phyloP scores from a whole-genome alignment of 2,329 filamentous ascomycete species.

The Trichophyton benhamiae region DNA sequence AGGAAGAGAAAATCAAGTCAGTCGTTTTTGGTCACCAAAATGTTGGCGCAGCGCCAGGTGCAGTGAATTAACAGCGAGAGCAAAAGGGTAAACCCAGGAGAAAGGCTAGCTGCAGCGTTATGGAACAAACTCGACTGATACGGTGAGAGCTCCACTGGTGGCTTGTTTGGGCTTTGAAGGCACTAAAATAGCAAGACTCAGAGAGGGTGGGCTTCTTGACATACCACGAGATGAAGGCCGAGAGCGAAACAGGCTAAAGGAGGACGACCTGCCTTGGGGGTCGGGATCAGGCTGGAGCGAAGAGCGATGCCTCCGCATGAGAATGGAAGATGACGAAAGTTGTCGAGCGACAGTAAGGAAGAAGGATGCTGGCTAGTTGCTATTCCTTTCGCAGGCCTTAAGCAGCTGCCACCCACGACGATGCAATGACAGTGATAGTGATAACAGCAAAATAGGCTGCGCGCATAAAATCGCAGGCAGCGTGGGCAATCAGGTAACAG shows the following conservation, averaged over 20 bases:
- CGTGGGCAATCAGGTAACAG: background rate
- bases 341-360: background rate
- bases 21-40: background rate
- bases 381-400: background rate
- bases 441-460: background rate
- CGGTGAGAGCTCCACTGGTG: slow-evolving; percentile 1
- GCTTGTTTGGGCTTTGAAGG: slow-evolving; percentile 2
- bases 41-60: slow-evolving; percentile 2
- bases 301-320: slow-evolving; percentile 5
- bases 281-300: slow-evolving; percentile 4
- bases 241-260: slow-evolving; percentile 5
- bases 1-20: slow-evolving; percentile 8
- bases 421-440: background rate
- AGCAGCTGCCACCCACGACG: background rate
- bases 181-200: background rate
- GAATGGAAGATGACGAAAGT: background rate
- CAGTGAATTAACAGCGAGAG: slow-evolving; percentile 10
- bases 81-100: slow-evolving; percentile 1
- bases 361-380: background rate
- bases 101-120: slow-evolving; percentile 1
- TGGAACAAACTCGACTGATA: background rate
- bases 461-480: background rate
- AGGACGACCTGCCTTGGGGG: slow-evolving; percentile 4
- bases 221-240: slow-evolving; percentile 4
- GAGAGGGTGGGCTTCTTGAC: background rate